phyloP scores from a whole-genome alignment of 73 alveolate genomes.

The Breviolum minutum region DNA sequence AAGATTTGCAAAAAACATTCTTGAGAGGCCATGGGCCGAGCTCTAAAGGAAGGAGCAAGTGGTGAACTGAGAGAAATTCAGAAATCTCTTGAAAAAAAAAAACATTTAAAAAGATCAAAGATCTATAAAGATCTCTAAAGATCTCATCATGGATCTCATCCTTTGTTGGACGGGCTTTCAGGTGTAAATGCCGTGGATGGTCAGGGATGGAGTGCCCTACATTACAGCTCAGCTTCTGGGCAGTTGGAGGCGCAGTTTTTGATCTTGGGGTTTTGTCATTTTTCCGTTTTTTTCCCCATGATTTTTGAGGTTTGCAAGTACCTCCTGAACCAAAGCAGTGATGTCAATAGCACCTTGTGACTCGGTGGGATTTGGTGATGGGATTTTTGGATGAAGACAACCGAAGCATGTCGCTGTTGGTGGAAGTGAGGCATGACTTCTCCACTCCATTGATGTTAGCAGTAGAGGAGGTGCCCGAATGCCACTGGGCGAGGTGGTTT shows the following conservation, averaged over 20 bases:
- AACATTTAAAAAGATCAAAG: background rate
- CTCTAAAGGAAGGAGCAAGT: slow-evolving; percentile 60
- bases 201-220: slow-evolving; percentile 74
- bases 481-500: background rate
- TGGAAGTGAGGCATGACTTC: slow-evolving; percentile 56
- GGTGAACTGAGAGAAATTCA: background rate
- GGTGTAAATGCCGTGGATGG: slow-evolving; percentile 61
- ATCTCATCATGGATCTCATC: background rate
- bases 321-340: slow-evolving; percentile 38
- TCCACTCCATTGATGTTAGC: slow-evolving; percentile 93
- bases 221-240: slow-evolving; percentile 53
- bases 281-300: background rate
- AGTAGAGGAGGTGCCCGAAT: slow-evolving; percentile 63
- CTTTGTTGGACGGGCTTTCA: background rate
- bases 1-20: background rate
- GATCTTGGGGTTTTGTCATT: no score
- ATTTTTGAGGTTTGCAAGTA: slow-evolving; percentile 52
- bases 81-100: background rate
- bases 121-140: background rate
- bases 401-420: background rate
- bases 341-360: slow-evolving; percentile 52
- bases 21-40: slow-evolving; percentile 31
- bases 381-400: no score
- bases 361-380: no score
- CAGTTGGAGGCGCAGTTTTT: slow-evolving; percentile 27